Evolutionary conservation across 2,329 filamentous ascomycete species (phyloP).

Genomic region (Botryotinia globosa): DNA sequence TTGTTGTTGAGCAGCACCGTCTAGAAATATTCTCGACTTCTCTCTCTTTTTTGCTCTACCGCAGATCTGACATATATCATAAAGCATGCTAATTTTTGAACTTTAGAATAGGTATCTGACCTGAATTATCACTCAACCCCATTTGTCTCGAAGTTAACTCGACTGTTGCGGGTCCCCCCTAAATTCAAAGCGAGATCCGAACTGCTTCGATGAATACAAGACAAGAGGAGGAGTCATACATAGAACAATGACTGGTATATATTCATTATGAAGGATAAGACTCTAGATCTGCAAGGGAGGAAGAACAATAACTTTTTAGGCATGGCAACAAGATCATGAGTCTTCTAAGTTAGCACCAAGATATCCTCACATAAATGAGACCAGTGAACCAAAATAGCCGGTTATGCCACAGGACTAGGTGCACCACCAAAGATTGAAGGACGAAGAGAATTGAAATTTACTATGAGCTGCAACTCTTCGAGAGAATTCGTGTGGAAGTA

Average conservation of each 20-base stretch:
- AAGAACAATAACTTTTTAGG: neutral
- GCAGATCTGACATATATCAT: neutral
- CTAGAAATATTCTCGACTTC: too few relatives aligned
- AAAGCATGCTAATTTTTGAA: neutral
- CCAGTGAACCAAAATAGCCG: neutral
- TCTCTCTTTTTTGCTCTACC: neutral
- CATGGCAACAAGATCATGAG: neutral
- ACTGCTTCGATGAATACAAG: neutral
- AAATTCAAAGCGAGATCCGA: neutral
- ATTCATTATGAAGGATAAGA: neutral
- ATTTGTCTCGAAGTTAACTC: neutral
- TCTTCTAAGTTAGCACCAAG: neutral
- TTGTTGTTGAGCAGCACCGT: neutral
- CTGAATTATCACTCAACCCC: neutral
- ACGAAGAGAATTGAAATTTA: neutral
- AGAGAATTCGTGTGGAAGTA: too few relatives aligned
- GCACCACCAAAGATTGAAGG: neutral
- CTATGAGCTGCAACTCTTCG: neutral
- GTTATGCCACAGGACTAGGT: neutral
- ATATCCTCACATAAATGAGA: neutral
- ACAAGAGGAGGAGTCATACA: neutral
- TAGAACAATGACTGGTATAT: neutral
- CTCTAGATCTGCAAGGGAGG: neutral
- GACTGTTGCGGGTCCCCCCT: neutral
- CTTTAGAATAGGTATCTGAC: fast-evolving